Conservation (phyloP, 2,329 filamentous ascomycete species). For the Alternaria ethzedia region DNA sequence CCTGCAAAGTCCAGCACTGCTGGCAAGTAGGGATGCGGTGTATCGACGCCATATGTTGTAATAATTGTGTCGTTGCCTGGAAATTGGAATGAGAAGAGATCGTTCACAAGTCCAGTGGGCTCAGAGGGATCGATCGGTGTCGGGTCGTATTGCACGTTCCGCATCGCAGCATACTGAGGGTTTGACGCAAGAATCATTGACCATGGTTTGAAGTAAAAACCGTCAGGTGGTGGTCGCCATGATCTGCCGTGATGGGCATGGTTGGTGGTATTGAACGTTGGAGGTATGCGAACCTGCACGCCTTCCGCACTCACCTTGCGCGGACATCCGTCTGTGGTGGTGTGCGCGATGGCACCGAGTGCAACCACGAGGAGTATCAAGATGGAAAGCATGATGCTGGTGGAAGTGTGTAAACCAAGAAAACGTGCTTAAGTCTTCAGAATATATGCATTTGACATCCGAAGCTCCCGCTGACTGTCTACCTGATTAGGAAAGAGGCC, state of each 20-base stretch:
- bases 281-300: conserved; percentile 12
- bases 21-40: background rate
- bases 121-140: conserved; percentile 10
- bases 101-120: conserved; percentile 16
- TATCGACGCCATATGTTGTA: conserved; percentile 24
- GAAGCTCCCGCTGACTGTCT: background rate
- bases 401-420: background rate
- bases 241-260: background rate
- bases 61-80: conserved; percentile 16
- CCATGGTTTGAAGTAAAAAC: conserved; percentile 28
- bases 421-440: background rate
- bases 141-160: conserved; percentile 27
- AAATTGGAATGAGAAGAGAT: conserved; percentile 27
- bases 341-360: background rate
- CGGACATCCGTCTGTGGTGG: background rate
- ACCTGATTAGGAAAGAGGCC: background rate
- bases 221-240: conserved; percentile 13
- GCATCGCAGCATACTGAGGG: conserved; percentile 13
- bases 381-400: background rate
- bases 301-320: conserved; percentile 1
- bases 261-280: background rate
- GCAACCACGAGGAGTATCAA: background rate
- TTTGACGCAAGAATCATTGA: conserved; percentile 21
- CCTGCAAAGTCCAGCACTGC: conserved; percentile 14
- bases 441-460: background rate